Conservation (phyloP, 495 filamentous ascomycete genomes). For the Parmelia sp. region DNA sequence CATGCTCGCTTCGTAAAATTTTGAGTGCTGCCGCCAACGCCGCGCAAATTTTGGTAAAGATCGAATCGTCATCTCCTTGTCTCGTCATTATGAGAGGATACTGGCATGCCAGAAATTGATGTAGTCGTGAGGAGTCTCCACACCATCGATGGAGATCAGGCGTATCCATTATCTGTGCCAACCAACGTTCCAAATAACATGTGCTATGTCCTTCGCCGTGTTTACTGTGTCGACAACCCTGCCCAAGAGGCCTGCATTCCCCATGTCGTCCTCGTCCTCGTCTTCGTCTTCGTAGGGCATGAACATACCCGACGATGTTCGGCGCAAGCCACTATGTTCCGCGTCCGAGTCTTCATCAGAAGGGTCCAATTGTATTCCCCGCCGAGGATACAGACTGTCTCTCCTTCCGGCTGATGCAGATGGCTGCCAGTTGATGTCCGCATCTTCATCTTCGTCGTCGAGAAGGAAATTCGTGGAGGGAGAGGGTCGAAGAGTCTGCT, state of each 20-base stretch:
- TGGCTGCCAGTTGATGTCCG: constrained; percentile 47
- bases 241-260: constrained; percentile 60
- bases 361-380: constrained; percentile 14
- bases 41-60: constrained; percentile 1
- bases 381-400: constrained; percentile 23
- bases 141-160: background rate
- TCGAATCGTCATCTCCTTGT: background rate
- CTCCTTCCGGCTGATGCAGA: constrained; percentile 22
- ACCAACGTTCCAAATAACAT: constrained; percentile 97
- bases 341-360: constrained; percentile 23
- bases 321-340: constrained; percentile 52
- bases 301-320: constrained; percentile 77
- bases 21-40: constrained; percentile 18
- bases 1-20: background rate
- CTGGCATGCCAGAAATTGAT: background rate
- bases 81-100: background rate
- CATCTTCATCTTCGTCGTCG: constrained; percentile 61
- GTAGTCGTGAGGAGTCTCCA: background rate
- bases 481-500: constrained; percentile 68
- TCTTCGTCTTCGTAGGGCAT: constrained; percentile 74
- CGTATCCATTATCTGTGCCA: constrained; percentile 62
- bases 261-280: constrained; percentile 58
- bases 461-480: constrained; percentile 65
- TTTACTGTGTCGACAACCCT: constrained; percentile 90
- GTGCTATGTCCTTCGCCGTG: constrained; percentile 89